phyloP scores from a whole-genome alignment of 2,329 filamentous ascomycete genomes.

The Emmonsia crescens region DNA sequence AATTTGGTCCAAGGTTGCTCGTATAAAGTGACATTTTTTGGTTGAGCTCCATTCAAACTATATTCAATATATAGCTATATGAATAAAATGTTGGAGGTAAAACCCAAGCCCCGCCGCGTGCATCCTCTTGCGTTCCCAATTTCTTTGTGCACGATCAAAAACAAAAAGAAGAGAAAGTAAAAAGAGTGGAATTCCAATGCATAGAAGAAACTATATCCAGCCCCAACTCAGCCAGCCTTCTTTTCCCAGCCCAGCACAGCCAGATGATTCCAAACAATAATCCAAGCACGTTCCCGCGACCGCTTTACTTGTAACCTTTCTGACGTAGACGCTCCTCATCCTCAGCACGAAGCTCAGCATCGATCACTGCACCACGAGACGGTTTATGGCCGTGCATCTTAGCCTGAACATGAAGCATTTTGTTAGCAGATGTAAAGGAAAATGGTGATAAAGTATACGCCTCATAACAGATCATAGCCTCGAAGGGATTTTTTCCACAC shows the following conservation, averaged over 20 bases:
- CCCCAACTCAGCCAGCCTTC: background rate
- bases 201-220: background rate
- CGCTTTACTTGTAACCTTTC: constrained; percentile 18
- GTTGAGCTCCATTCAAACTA: background rate
- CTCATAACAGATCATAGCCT: background rate
- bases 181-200: background rate
- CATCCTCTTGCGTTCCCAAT: background rate
- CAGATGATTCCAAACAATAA: background rate
- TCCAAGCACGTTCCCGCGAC: background rate
- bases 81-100: background rate
- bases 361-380: constrained; percentile 38
- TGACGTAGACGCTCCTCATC: constrained; percentile 35
- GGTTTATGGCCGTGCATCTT: constrained; percentile 37
- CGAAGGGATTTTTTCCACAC: background rate
- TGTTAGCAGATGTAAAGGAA: background rate
- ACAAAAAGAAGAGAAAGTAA: background rate
- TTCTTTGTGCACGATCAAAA: background rate
- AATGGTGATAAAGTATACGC: background rate
- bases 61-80: background rate
- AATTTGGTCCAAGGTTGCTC: no score
- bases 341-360: constrained; percentile 34
- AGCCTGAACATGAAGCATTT: constrained; percentile 22
- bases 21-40: background rate
- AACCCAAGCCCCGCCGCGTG: background rate
- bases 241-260: background rate